Evolutionary conservation across 148 eudicot species (phyloP).

Genomic region (Mesembryanthemum crystallinum): DNA sequence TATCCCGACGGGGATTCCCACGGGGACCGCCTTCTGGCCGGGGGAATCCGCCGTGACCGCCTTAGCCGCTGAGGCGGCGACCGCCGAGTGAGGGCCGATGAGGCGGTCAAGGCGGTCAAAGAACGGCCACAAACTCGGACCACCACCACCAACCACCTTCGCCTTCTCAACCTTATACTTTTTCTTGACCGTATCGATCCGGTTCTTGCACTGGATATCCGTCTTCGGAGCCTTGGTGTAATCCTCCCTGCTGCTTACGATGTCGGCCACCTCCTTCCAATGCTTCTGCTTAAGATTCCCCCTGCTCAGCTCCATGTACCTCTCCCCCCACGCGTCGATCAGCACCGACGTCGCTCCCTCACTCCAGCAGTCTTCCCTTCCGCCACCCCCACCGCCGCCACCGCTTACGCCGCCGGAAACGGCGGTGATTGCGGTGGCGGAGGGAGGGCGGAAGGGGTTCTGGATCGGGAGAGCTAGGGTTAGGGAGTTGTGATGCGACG

Average conservation of each 20-base stretch:
- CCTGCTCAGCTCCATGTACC: slow-evolving; percentile 64
- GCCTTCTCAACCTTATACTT: slow-evolving; percentile 64
- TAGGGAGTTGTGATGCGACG: slow-evolving; percentile 27
- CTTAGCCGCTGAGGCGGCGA: slow-evolving; percentile 2
- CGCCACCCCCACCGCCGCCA: slow-evolving; percentile 22
- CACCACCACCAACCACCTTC: slow-evolving; percentile 44
- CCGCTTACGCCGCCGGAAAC: slow-evolving; percentile 16
- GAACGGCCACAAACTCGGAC: slow-evolving; percentile 62
- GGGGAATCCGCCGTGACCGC: not conserved
- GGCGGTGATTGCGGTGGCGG: not conserved
- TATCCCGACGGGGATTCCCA: slow-evolving; percentile 58
- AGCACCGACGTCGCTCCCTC: slow-evolving; percentile 75
- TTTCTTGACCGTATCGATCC: slow-evolving; percentile 87
- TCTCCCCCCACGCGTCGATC: slow-evolving; percentile 94
- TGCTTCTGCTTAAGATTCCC: slow-evolving; percentile 91
- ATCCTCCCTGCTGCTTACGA: slow-evolving; percentile 51
- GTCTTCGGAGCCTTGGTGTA: slow-evolving; percentile 55
- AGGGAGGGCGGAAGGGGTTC: slow-evolving; percentile 3
- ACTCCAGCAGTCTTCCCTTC: slow-evolving; percentile 91
- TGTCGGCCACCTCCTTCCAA: slow-evolving; percentile 86
- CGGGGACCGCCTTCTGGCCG: slow-evolving; percentile 35
- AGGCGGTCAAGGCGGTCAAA: slow-evolving; percentile 51
- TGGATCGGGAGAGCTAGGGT: slow-evolving; percentile 67
- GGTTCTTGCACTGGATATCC: slow-evolving; percentile 84
- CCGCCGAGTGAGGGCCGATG: slow-evolving; percentile 44